Percentiles rank a stretch among this genome's conserved stretches.
These are phyloP conservation scores for Acanthochlamys bracteata DNA, from an alignment of 106 monocot species.

Conservation along the genomic window DNA sequence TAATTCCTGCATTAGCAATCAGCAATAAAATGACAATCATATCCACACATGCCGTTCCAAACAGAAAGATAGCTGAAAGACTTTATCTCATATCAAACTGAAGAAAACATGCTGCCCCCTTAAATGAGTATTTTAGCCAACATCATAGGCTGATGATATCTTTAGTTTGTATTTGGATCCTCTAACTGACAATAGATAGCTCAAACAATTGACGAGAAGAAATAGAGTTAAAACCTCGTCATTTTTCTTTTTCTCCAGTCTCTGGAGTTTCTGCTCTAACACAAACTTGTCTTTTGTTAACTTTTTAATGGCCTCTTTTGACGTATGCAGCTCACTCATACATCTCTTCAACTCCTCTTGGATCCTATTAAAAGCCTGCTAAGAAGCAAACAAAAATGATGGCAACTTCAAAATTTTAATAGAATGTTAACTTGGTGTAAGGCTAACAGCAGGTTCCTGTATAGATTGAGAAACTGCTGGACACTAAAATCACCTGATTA, in stretches of 20 bases:
- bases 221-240: conserved; percentile 48
- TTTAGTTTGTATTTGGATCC: too few relatives aligned
- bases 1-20: conserved; percentile 4
- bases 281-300: conserved; percentile 60
- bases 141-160: too few relatives aligned
- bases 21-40: too few relatives aligned
- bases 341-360: conserved; percentile 51
- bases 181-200: background rate
- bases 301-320: conserved; percentile 47
- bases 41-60: background rate
- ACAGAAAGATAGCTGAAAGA: too few relatives aligned
- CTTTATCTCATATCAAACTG: too few relatives aligned
- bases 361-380: conserved; percentile 44
- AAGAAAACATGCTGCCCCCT: too few relatives aligned
- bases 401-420: too few relatives aligned
- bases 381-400: conserved; percentile 1
- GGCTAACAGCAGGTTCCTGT: too few relatives aligned
- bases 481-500: conserved; percentile 4
- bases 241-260: conserved; percentile 63
- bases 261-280: conserved; percentile 72
- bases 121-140: too few relatives aligned
- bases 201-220: background rate
- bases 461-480: too few relatives aligned
- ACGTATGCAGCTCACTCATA: conserved; percentile 45
- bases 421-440: too few relatives aligned